Conservation (phyloP, 163 green algal species). For the Picocystis sp. region DNA sequence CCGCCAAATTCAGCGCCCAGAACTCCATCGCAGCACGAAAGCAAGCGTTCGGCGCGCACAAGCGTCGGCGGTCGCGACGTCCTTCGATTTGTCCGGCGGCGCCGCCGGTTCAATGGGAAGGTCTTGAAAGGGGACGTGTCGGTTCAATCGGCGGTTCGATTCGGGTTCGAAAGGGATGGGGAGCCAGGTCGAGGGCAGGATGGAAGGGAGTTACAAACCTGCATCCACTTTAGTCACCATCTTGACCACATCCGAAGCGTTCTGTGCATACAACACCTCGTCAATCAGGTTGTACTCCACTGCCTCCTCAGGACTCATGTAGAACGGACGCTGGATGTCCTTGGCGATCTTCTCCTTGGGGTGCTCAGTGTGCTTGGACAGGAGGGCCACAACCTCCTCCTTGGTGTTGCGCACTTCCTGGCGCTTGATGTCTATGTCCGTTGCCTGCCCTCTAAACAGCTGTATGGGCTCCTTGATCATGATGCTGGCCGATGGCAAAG, state of each 20-base stretch:
- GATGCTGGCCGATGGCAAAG: constrained; percentile 75
- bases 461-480: constrained; percentile 90
- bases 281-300: constrained; percentile 86
- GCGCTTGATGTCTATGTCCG: constrained; percentile 93
- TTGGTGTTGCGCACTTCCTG: constrained; percentile 68
- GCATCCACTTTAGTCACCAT: too few relatives aligned
- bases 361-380: constrained; percentile 61
- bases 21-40: too few relatives aligned
- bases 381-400: constrained; percentile 43
- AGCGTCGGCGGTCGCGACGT: too few relatives aligned
- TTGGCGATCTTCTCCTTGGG: constrained; percentile 51
- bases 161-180: too few relatives aligned
- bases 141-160: too few relatives aligned
- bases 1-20: too few relatives aligned
- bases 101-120: too few relatives aligned
- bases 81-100: too few relatives aligned
- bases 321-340: constrained; percentile 70
- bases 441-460: constrained; percentile 74
- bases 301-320: constrained; percentile 83
- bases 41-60: too few relatives aligned
- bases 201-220: too few relatives aligned
- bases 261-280: constrained; percentile 37
- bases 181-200: too few relatives aligned
- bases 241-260: neutral
- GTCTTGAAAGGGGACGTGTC: too few relatives aligned